A percentile compares a stretch with the other conserved stretches of the same genome.
Conservation (phyloP, 257 asterid species). For the Osmanthus fragrans region DNA sequence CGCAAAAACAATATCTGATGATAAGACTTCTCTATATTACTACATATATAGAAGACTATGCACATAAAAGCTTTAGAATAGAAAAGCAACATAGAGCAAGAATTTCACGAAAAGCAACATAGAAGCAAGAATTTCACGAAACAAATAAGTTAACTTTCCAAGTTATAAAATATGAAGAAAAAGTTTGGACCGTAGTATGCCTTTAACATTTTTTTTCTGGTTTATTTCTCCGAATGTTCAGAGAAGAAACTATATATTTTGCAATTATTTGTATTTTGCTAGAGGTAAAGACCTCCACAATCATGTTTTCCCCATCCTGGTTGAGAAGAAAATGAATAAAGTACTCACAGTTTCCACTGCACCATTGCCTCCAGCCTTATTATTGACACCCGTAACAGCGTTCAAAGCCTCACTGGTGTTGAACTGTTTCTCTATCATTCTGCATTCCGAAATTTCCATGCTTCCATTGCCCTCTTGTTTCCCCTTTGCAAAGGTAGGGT, state of each 20-base stretch:
- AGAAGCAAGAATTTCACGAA: neutral
- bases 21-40: neutral
- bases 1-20: neutral
- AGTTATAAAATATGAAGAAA: neutral
- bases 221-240: constrained; percentile 9
- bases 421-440: constrained; percentile 30
- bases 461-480: constrained; percentile 30
- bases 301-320: constrained; percentile 17
- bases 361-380: constrained; percentile 29
- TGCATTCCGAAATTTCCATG: constrained; percentile 30
- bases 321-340: constrained; percentile 23
- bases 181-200: neutral
- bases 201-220: constrained; percentile 3
- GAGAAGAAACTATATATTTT: neutral
- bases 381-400: constrained; percentile 29
- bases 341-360: constrained; percentile 50
- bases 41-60: neutral
- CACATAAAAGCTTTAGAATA: neutral
- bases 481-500: constrained; percentile 37
- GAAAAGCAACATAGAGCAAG: neutral
- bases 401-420: constrained; percentile 27
- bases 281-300: constrained; percentile 16
- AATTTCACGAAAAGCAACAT: neutral
- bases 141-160: constrained; percentile 3
- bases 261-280: constrained; percentile 9